phyloP scores from a whole-genome alignment of 1,284 basidiomycete species.

The Ustilago trichophora region DNA sequence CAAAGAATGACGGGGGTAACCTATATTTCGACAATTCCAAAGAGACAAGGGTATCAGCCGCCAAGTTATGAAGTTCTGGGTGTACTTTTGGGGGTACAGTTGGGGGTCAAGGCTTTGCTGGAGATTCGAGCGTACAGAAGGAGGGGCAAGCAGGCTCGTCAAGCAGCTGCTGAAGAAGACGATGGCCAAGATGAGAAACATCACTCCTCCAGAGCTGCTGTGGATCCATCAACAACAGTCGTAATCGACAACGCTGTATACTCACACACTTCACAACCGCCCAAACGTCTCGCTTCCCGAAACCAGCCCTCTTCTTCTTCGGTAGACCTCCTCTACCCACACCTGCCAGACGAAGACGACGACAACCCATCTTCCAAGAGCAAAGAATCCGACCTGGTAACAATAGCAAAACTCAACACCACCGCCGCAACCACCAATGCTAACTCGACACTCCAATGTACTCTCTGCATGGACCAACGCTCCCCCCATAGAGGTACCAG shows the following conservation, averaged over 20 bases:
- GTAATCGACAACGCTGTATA: conserved; percentile 24
- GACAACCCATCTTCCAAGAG: neutral
- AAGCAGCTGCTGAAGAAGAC: neutral
- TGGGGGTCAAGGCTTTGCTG: conserved; percentile 55
- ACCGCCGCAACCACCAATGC: conserved; percentile 19
- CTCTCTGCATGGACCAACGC: conserved; percentile 65
- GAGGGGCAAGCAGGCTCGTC: no score
- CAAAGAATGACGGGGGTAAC: conserved; percentile 64
- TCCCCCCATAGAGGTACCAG: conserved; percentile 68
- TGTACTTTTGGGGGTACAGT: conserved; percentile 64
- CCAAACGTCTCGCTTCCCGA: conserved; percentile 15
- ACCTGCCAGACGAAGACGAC: conserved; percentile 18
- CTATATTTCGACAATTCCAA: conserved; percentile 58
- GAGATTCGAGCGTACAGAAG: conserved; percentile 11
- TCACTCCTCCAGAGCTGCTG: neutral
- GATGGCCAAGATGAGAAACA: neutral
- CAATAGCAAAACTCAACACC: conserved; percentile 34
- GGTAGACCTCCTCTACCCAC: conserved; percentile 30
- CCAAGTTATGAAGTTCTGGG: conserved; percentile 67
- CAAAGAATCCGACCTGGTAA: neutral
- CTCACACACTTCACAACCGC: conserved; percentile 34
- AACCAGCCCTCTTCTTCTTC: neutral
- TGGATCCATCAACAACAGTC: conserved; percentile 24
- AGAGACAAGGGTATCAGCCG: conserved; percentile 45
- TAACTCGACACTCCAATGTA: conserved; percentile 58